Conservation (phyloP, 108 stramenopile species). For the Nitzschia sp. region DNA sequence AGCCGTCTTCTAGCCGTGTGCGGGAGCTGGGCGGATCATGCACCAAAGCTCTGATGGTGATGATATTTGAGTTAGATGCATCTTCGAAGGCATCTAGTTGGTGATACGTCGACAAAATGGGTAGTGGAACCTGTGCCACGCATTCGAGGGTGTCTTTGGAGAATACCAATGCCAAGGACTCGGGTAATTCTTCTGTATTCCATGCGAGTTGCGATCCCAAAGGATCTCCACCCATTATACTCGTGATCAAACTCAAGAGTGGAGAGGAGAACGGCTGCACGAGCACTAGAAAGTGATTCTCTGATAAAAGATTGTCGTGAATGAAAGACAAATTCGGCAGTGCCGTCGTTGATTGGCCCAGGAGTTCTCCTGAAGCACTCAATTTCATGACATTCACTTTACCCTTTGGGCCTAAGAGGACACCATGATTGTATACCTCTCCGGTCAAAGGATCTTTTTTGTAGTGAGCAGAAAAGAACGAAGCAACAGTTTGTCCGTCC, state of each 20-base stretch:
- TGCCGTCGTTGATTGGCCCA: conserved; percentile 24
- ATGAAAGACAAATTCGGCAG: conserved; percentile 33
- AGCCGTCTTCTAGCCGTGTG: conserved; percentile 24
- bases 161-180: not conserved
- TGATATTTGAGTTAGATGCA: not conserved
- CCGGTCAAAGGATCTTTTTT: conserved; percentile 21
- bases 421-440: conserved; percentile 41
- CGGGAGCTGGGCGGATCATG: conserved; percentile 14
- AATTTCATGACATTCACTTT: conserved; percentile 39
- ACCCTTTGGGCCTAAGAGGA: conserved; percentile 5
- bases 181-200: conserved; percentile 1
- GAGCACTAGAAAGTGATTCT: conserved; percentile 17
- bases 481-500: conserved; percentile 1
- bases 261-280: conserved; percentile 21
- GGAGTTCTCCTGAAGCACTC: conserved; percentile 7
- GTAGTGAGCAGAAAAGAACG: conserved; percentile 44
- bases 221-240: conserved; percentile 10
- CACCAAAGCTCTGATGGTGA: not conserved
- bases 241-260: conserved; percentile 5
- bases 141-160: conserved; percentile 1
- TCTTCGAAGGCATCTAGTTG: conserved; percentile 11
- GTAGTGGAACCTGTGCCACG: not conserved
- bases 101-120: conserved; percentile 8
- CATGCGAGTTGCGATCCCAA: conserved; percentile 28
- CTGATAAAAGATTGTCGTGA: conserved; percentile 33